phyloP scores from a whole-genome alignment of 2,329 filamentous ascomycete genomes.

The Capronia americana region DNA sequence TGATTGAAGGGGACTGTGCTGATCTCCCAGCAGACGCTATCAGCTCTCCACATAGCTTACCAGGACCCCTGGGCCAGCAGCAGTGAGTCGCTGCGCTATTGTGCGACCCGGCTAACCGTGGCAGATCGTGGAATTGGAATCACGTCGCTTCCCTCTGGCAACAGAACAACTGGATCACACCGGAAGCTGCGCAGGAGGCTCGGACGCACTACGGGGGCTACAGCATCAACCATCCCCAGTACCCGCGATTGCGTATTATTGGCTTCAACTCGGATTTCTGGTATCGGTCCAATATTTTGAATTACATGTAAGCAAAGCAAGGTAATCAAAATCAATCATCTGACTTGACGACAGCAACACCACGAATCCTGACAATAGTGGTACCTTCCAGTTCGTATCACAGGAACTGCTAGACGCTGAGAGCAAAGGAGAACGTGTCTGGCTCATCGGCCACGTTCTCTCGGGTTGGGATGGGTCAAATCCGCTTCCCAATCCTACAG shows the following conservation, averaged over 20 bases:
- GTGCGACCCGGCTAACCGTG: neutral
- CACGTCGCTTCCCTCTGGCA: constrained; percentile 63
- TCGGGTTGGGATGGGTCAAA: constrained; percentile 64
- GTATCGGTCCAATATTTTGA: constrained; percentile 53
- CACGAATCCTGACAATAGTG: constrained; percentile 58
- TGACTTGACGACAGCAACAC: constrained; percentile 59
- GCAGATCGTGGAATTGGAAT: constrained; percentile 62
- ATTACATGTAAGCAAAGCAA: constrained; percentile 43
- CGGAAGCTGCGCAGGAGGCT: constrained; percentile 54
- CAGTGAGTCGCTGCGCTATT: constrained; percentile 41
- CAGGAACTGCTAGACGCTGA: constrained; percentile 61
- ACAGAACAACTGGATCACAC: constrained; percentile 62
- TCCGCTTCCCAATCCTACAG: constrained; percentile 59
- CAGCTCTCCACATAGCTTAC: constrained; percentile 60
- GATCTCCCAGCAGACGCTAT: constrained; percentile 49
- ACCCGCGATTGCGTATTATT: constrained; percentile 60
- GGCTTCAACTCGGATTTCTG: constrained; percentile 61
- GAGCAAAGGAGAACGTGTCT: constrained; percentile 59
- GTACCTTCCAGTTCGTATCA: constrained; percentile 58
- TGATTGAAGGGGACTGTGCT: neutral
- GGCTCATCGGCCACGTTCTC: constrained; percentile 62
- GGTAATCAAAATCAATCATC: constrained; percentile 48
- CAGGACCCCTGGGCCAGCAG: constrained; percentile 60
- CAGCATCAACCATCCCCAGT: constrained; percentile 56
- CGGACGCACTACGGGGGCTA: constrained; percentile 63